Evolutionary conservation across 139 green algal genomes (phyloP).

Genomic region (Microglena sp.): DNA sequence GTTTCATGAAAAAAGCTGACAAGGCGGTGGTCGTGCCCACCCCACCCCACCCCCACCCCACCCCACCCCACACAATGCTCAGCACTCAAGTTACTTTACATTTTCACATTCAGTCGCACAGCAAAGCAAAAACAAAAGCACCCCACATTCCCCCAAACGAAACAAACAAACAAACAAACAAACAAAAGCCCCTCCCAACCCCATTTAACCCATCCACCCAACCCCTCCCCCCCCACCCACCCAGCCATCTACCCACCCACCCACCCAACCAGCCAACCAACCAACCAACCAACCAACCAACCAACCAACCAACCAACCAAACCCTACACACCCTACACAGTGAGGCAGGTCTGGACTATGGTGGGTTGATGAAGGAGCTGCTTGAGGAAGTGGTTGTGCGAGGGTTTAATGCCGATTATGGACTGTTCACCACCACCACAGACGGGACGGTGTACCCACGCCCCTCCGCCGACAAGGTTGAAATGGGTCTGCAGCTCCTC

Average conservation of each 20-base stretch:
- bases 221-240: no score
- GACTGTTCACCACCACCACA: constrained; percentile 46
- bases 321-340: no score
- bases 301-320: not conserved
- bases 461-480: constrained; percentile 45
- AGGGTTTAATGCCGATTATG: constrained; percentile 36
- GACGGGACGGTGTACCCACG: constrained; percentile 51
- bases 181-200: no score
- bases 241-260: no score
- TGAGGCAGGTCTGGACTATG: constrained; percentile 76
- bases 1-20: no score
- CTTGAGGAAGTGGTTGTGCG: constrained; percentile 46
- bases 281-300: not conserved
- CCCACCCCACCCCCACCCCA: not conserved
- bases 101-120: not conserved
- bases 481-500: constrained; percentile 5
- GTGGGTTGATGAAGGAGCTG: constrained; percentile 78
- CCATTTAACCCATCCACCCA: no score
- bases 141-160: no score
- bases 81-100: not conserved
- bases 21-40: no score
- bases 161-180: no score
- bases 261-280: no score
- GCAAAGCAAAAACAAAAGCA: no score
- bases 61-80: not conserved